Evolutionary conservation across 2,329 filamentous ascomycete species (phyloP).

Genomic region (Anisogramma anomala): DNA sequence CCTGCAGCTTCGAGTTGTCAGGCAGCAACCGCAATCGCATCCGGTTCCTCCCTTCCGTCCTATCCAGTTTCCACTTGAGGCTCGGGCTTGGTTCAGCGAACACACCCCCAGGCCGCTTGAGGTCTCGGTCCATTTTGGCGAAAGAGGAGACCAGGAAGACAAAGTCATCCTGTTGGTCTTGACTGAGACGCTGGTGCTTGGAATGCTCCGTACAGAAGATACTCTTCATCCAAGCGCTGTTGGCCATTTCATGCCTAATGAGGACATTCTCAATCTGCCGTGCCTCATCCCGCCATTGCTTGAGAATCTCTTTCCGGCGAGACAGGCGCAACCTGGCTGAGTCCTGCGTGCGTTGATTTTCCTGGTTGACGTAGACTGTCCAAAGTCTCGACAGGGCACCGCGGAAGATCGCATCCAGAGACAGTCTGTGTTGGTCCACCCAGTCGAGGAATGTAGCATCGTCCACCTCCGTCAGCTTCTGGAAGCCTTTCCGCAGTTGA

Average conservation of each 20-base stretch:
- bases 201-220: slow-evolving; percentile 86
- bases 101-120: slow-evolving; percentile 69
- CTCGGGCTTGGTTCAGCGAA: slow-evolving; percentile 50
- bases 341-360: slow-evolving; percentile 72
- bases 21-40: slow-evolving; percentile 84
- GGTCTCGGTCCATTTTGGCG: slow-evolving; percentile 64
- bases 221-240: slow-evolving; percentile 87
- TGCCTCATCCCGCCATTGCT: slow-evolving; percentile 64
- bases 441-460: slow-evolving; percentile 79
- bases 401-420: slow-evolving; percentile 74
- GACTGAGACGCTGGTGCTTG: slow-evolving; percentile 77
- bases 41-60: slow-evolving; percentile 88
- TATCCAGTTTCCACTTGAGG: slow-evolving; percentile 82
- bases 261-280: slow-evolving; percentile 58
- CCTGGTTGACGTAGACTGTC: slow-evolving; percentile 74
- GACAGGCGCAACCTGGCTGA: slow-evolving; percentile 57
- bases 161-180: slow-evolving; percentile 88
- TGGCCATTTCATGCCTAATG: slow-evolving; percentile 73
- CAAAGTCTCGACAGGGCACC: slow-evolving; percentile 69
- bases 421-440: slow-evolving; percentile 71
- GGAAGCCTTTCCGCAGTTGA: slow-evolving; percentile 63
- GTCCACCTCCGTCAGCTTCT: slow-evolving; percentile 75
- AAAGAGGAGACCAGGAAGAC: slow-evolving; percentile 66
- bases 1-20: slow-evolving; percentile 55
- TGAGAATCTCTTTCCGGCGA: slow-evolving; percentile 73